Conservation (phyloP, 225 moss, liverwort and hornwort genomes). For the Takakia lepidozioides region DNA sequence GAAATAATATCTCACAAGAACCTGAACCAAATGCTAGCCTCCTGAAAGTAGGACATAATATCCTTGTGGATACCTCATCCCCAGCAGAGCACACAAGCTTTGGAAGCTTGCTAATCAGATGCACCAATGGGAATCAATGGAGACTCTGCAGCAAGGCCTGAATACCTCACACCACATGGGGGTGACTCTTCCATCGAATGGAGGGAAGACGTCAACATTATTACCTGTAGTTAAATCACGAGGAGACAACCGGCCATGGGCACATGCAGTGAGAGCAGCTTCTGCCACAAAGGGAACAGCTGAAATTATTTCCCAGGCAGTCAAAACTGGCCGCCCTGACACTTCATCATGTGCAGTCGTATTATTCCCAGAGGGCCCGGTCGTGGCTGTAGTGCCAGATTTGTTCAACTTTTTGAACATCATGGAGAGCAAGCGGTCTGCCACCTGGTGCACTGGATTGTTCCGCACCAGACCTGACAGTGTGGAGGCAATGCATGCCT, state of each 20-base stretch:
- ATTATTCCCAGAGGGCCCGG: slow-evolving; percentile 35
- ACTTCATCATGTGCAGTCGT: slow-evolving; percentile 43
- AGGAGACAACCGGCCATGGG: slow-evolving; percentile 67
- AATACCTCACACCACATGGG: too few relatives aligned
- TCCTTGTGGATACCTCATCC: too few relatives aligned
- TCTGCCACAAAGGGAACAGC: slow-evolving; percentile 79
- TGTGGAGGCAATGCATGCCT: slow-evolving; percentile 83
- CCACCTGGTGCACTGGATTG: slow-evolving; percentile 68
- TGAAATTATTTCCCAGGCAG: slow-evolving; percentile 81
- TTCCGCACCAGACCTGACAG: slow-evolving; percentile 48
- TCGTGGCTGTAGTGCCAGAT: slow-evolving; percentile 13
- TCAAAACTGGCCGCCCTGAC: slow-evolving; percentile 56
- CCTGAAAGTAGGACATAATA: too few relatives aligned
- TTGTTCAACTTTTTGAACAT: slow-evolving; percentile 82
- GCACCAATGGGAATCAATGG: too few relatives aligned
- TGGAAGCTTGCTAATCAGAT: too few relatives aligned
- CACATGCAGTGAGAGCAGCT: slow-evolving; percentile 79
- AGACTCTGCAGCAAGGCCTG: too few relatives aligned
- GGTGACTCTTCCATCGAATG: too few relatives aligned
- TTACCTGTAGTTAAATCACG: slow-evolving; percentile 87
- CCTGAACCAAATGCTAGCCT: too few relatives aligned
- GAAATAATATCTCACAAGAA: too few relatives aligned
- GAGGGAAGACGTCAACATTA: too few relatives aligned
- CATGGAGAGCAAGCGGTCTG: slow-evolving; percentile 66
- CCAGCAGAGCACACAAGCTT: too few relatives aligned